phyloP scores from a whole-genome alignment of 306 rosid genomes.

The Cucurbita maxima region DNA sequence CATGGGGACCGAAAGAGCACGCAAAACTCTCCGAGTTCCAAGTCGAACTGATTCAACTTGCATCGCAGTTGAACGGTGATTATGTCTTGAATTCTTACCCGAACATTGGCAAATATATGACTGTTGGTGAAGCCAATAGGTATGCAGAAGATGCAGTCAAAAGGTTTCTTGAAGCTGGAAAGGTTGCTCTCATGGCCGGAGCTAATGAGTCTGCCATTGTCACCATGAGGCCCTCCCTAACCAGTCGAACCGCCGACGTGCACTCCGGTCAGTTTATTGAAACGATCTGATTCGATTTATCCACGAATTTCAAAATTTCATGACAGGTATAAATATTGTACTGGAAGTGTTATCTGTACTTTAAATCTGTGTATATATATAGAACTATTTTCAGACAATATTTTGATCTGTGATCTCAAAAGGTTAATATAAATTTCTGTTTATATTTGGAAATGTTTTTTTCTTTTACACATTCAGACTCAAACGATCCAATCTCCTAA shows the following conservation, averaged over 20 bases:
- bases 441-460: background rate
- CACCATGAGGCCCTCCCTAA: slow-evolving; percentile 87
- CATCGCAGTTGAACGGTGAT: slow-evolving; percentile 93
- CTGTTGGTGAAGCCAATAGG: slow-evolving; percentile 59
- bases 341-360: background rate
- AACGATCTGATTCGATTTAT: slow-evolving; percentile 19
- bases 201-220: slow-evolving; percentile 77
- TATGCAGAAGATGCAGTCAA: slow-evolving; percentile 92
- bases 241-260: slow-evolving; percentile 37
- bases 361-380: background rate
- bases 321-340: background rate
- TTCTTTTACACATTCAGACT: background rate
- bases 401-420: background rate
- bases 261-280: slow-evolving; percentile 8
- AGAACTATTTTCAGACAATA: background rate
- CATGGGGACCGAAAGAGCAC: slow-evolving; percentile 59
- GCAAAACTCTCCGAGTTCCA: slow-evolving; percentile 75
- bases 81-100: slow-evolving; percentile 63
- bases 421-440: background rate
- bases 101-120: slow-evolving; percentile 57
- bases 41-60: slow-evolving; percentile 75
- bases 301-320: background rate
- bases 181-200: slow-evolving; percentile 69
- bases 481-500: background rate
- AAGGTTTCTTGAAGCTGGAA: slow-evolving; percentile 83